A percentile compares a stretch with the other conserved stretches of the same genome.
Conservation (phyloP, 257 asterid species). For the Solanum bulbocastanum region DNA sequence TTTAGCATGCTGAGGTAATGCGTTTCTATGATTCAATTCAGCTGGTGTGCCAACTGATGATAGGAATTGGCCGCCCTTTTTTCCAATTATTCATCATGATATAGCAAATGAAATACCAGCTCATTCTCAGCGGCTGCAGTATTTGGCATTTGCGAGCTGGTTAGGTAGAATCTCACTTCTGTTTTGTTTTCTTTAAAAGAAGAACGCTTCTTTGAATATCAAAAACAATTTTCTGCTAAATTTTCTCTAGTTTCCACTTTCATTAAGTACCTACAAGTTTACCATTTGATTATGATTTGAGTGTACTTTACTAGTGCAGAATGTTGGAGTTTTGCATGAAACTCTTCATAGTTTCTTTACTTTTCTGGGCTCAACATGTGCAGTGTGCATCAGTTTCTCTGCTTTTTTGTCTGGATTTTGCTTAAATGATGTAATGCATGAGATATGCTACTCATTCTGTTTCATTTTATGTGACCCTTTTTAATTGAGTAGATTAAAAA, state of each 20-base stretch:
- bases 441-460: not conserved
- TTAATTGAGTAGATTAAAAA: not conserved
- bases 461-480: not conserved
- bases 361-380: not conserved
- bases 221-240: not conserved
- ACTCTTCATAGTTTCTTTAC: not conserved
- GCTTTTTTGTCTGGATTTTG: not conserved
- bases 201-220: not conserved
- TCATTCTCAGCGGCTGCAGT: constrained; percentile 59
- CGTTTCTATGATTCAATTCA: constrained; percentile 7
- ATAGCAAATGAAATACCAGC: constrained; percentile 62
- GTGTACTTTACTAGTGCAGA: not conserved
- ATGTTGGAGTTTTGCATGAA: not conserved
- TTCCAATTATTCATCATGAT: constrained; percentile 54
- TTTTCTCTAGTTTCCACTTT: not conserved
- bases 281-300: not conserved
- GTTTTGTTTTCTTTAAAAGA: not conserved
- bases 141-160: constrained; percentile 71
- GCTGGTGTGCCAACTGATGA: constrained; percentile 47
- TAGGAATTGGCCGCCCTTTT: constrained; percentile 60
- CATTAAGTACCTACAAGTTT: not conserved
- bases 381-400: not conserved
- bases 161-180: constrained; percentile 31
- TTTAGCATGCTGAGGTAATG: not conserved
- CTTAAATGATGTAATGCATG: not conserved